Evolutionary conservation across 2,329 filamentous ascomycete genomes (phyloP).

Genomic region (Trichoderma koningii): DNA sequence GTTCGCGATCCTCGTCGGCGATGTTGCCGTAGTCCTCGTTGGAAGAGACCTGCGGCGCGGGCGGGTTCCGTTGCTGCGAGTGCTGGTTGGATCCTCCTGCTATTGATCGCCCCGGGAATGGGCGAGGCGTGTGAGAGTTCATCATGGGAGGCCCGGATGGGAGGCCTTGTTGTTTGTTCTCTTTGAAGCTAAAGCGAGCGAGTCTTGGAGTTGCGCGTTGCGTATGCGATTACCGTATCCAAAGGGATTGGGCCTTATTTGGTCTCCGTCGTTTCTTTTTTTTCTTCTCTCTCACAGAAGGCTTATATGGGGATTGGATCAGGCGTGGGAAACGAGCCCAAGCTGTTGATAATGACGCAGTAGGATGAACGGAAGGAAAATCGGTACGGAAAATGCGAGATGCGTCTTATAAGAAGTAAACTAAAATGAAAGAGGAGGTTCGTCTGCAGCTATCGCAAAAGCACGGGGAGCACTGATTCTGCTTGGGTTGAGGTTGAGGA

Average conservation of each 20-base stretch:
- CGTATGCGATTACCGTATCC: neutral
- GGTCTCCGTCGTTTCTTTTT: neutral
- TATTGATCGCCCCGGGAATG: constrained; percentile 42
- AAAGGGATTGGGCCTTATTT: constrained; percentile 17
- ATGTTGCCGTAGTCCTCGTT: constrained; percentile 52
- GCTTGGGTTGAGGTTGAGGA: constrained; percentile 5
- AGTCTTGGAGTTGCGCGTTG: neutral
- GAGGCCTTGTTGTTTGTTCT: neutral
- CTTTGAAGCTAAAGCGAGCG: neutral
- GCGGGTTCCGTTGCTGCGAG: constrained; percentile 38
- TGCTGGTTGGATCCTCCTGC: constrained; percentile 38
- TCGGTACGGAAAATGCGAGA: neutral
- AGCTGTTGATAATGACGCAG: neutral
- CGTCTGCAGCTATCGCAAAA: constrained; percentile 7
- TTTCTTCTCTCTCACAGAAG: neutral
- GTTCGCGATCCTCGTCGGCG: constrained; percentile 86
- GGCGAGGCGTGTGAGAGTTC: constrained; percentile 45
- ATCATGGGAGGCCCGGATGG: constrained; percentile 28
- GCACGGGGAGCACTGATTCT: neutral
- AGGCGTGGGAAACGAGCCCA: neutral
- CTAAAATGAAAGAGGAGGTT: neutral
- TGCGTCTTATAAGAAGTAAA: neutral
- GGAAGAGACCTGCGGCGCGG: constrained; percentile 40
- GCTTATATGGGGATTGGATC: constrained; percentile 5
- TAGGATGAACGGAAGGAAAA: neutral